Evolutionary conservation across 1,284 basidiomycete genomes (phyloP).

Genomic region (Taiwanofungus camphoratus): DNA sequence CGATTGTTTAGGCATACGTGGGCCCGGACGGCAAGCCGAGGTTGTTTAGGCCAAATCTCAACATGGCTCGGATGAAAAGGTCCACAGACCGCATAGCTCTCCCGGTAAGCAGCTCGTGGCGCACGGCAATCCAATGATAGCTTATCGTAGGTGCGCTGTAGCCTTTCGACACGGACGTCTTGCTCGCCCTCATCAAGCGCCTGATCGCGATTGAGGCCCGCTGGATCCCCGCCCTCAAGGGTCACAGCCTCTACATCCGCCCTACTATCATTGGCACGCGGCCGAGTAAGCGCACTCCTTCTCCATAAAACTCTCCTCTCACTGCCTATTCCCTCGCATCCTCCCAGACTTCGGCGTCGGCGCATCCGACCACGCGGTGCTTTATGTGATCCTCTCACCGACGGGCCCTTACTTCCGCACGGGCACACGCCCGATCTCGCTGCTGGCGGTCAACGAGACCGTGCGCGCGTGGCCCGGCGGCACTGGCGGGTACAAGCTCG

Average conservation of each 20-base stretch:
- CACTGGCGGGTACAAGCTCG: conserved; percentile 61
- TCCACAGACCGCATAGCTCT: conserved; percentile 61
- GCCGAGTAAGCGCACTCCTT: conserved; percentile 44
- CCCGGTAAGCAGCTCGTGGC: conserved; percentile 36
- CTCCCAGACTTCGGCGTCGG: conserved; percentile 51
- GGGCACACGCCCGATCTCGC: conserved; percentile 57
- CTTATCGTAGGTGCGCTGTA: background rate
- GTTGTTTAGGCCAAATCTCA: conserved; percentile 76
- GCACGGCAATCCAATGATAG: background rate
- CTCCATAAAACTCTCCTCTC: background rate
- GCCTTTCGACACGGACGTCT: conserved; percentile 51
- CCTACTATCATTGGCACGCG: conserved; percentile 85
- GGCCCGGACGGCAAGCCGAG: conserved; percentile 58
- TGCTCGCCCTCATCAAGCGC: conserved; percentile 65
- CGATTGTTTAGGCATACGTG: conserved; percentile 51
- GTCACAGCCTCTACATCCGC: conserved; percentile 79
- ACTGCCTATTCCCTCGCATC: background rate
- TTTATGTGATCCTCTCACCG: conserved; percentile 69
- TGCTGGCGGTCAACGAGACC: conserved; percentile 63
- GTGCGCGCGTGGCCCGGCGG: conserved; percentile 86
- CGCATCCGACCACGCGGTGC: conserved; percentile 61
- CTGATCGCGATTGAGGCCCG: conserved; percentile 63
- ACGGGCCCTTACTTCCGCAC: conserved; percentile 70
- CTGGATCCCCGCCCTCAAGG: conserved; percentile 70
- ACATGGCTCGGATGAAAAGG: conserved; percentile 72